A percentile compares a stretch with the other conserved stretches of the same genome.
phyloP scores from a whole-genome alignment of 352 stramenopile species.

The Globisporangium okanoganense region DNA sequence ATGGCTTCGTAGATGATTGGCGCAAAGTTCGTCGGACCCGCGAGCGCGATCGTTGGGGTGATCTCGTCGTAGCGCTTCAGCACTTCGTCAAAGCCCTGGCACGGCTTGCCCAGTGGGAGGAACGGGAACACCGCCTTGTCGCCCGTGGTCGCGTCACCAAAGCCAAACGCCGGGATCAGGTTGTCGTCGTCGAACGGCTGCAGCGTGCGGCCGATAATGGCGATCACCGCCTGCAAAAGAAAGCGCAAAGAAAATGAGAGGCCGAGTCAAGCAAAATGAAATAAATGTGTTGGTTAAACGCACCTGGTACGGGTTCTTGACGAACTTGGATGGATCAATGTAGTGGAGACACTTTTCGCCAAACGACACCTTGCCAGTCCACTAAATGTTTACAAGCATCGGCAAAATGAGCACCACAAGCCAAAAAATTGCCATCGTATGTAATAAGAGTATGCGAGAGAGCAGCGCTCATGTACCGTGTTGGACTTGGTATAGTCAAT shows the following conservation, averaged over 20 bases:
- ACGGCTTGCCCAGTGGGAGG: constrained; percentile 29
- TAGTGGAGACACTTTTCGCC: constrained; percentile 57
- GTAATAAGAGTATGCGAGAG: not conserved
- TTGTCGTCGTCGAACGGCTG: constrained; percentile 68
- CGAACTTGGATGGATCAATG: constrained; percentile 43
- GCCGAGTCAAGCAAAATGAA: not conserved
- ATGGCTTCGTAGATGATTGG: constrained; percentile 76
- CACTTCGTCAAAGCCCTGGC: constrained; percentile 51
- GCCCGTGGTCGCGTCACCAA: constrained; percentile 55
- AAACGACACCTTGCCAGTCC: constrained; percentile 64
- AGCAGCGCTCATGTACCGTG: constrained; percentile 24
- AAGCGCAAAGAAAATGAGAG: not conserved
- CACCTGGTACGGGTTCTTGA: constrained; percentile 68
- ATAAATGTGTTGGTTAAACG: not conserved
- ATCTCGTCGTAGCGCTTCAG: constrained; percentile 50
- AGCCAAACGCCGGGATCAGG: constrained; percentile 71
- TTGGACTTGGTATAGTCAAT: constrained; percentile 82
- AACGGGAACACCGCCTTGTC: constrained; percentile 60
- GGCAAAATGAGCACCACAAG: not conserved
- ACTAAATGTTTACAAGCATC: constrained; percentile 25
- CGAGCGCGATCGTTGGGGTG: constrained; percentile 40
- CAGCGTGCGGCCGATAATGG: constrained; percentile 62
- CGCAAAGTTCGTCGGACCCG: constrained; percentile 75
- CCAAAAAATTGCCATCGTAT: not conserved
- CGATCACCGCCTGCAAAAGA: constrained; percentile 38